phyloP scores from a whole-genome alignment of 768 basidiomycete genomes.

The Lactarius akahatsu region DNA sequence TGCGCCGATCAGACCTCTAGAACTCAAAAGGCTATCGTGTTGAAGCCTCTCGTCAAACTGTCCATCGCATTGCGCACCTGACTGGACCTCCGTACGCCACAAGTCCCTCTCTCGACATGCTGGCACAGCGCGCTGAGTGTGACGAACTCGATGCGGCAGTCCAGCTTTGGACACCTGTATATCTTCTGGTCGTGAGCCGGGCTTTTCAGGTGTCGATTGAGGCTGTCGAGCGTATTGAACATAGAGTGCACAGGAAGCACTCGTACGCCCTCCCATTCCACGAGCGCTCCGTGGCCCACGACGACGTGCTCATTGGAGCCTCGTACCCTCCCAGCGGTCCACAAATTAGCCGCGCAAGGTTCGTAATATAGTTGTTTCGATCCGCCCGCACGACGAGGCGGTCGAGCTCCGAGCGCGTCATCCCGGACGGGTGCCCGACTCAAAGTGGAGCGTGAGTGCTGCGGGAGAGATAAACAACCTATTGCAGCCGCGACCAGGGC shows the following conservation, averaged over 20 bases:
- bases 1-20: too few relatives aligned
- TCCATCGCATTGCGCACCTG: constrained; percentile 19
- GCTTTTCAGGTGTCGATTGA: constrained; percentile 67
- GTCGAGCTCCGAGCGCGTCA: constrained; percentile 38
- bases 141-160: constrained; percentile 14
- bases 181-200: constrained; percentile 36
- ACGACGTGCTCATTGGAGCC: not conserved
- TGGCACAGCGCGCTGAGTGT: constrained; percentile 19
- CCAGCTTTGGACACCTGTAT: constrained; percentile 18
- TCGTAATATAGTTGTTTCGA: constrained; percentile 12
- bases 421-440: constrained; percentile 53
- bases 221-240: constrained; percentile 42
- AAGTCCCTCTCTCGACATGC: constrained; percentile 18
- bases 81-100: constrained; percentile 18
- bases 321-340: not conserved
- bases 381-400: constrained; percentile 11
- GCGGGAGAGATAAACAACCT: constrained; percentile 50
- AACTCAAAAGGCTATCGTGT: not conserved
- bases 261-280: constrained; percentile 52
- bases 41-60: constrained; percentile 8
- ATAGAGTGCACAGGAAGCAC: constrained; percentile 59
- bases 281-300: constrained; percentile 40
- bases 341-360: not conserved
- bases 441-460: constrained; percentile 61
- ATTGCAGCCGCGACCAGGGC: constrained; percentile 46